phyloP scores from a whole-genome alignment of 257 asterid genomes.

The Solanum gracilifrons region DNA sequence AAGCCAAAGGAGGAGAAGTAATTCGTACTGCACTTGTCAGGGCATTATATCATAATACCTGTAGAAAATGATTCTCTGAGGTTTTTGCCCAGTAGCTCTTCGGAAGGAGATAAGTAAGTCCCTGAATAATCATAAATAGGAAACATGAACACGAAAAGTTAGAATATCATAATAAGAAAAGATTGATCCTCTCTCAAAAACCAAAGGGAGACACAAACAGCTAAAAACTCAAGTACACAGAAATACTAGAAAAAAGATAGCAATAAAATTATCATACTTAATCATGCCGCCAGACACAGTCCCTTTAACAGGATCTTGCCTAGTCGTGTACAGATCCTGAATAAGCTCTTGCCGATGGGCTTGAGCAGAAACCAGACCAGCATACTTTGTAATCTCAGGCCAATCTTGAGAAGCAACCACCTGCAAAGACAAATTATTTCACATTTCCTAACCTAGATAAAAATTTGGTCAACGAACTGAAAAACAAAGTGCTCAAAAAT shows the following conservation, averaged over 20 bases:
- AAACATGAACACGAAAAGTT: background rate
- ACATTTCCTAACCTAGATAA: background rate
- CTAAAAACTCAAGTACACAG: background rate
- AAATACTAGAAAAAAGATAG: background rate
- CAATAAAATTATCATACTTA: slow-evolving; percentile 31
- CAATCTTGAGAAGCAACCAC: slow-evolving; percentile 99
- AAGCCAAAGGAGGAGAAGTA: background rate
- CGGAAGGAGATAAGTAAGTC: slow-evolving; percentile 87
- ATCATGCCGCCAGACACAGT: slow-evolving; percentile 92
- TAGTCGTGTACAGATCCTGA: slow-evolving; percentile 70
- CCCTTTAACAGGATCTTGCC: slow-evolving; percentile 82
- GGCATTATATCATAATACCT: slow-evolving; percentile 25
- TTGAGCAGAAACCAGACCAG: slow-evolving; percentile 94
- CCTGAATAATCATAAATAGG: slow-evolving; percentile 22
- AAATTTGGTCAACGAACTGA: background rate
- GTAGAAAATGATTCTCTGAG: slow-evolving; percentile 81
- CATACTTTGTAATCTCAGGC: slow-evolving; percentile 93
- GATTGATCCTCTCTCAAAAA: background rate
- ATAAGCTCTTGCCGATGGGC: slow-evolving; percentile 95
- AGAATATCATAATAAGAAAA: background rate
- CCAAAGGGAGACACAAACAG: background rate
- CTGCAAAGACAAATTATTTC: slow-evolving; percentile 24
- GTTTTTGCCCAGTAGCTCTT: slow-evolving; percentile 78
- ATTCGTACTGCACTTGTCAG: background rate
- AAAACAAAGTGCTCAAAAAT: background rate